Conservation (phyloP, 345 rosid species). For the Euclidium syriacum region DNA sequence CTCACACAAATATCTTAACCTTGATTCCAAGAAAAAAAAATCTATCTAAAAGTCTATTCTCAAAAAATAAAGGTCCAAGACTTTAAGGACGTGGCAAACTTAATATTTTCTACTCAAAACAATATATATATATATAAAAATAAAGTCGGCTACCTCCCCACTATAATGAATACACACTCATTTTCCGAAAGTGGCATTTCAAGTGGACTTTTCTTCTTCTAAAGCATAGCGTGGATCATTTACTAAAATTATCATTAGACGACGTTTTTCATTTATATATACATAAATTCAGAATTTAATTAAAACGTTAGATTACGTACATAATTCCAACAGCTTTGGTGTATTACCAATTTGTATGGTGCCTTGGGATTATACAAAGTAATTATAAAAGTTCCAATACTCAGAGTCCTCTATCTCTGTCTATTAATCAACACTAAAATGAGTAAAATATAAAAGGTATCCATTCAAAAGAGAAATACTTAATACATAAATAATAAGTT, state of each 20-base stretch:
- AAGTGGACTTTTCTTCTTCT: conserved; percentile 24
- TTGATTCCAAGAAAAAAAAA: too few relatives aligned
- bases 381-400: not conserved
- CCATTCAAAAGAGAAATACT: not conserved
- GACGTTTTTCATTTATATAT: not conserved
- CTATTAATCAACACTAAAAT: not conserved
- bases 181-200: conserved; percentile 16
- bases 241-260: not conserved
- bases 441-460: not conserved
- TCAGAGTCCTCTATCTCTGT: not conserved
- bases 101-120: not conserved
- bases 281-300: not conserved
- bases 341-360: not conserved
- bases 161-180: conserved; percentile 11
- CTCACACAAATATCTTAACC: too few relatives aligned
- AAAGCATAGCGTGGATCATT: conserved; percentile 3
- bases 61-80: too few relatives aligned
- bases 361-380: not conserved
- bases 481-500: not conserved
- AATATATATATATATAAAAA: not conserved
- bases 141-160: conserved; percentile 33
- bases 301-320: not conserved
- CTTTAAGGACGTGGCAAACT: too few relatives aligned
- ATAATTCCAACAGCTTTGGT: not conserved
- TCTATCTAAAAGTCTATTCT: too few relatives aligned